Evolutionary conservation across 495 filamentous ascomycete species (phyloP).

Genomic region (Rhizodiscina lignyota): DNA sequence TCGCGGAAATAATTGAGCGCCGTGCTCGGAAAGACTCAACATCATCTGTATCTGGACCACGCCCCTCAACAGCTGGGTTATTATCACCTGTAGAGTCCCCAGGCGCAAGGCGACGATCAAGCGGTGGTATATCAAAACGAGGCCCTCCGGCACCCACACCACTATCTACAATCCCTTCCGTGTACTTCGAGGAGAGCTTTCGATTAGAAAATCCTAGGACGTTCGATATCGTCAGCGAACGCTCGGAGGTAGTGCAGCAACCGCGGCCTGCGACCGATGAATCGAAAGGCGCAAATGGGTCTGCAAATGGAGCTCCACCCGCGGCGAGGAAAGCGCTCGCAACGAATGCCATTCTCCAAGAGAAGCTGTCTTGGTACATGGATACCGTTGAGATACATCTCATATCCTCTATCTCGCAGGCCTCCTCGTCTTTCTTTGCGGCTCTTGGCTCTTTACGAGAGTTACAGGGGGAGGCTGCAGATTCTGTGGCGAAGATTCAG

Average conservation of each 20-base stretch:
- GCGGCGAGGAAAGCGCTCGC: slow-evolving; percentile 66
- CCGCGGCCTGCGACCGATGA: slow-evolving; percentile 38
- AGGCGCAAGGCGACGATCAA: slow-evolving; percentile 30
- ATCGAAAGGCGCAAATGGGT: slow-evolving; percentile 43
- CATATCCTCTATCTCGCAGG: slow-evolving; percentile 88
- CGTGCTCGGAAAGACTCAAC: slow-evolving; percentile 6
- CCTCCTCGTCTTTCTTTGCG: slow-evolving; percentile 91
- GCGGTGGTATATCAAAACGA: slow-evolving; percentile 32
- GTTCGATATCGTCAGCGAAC: slow-evolving; percentile 92
- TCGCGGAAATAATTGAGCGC: slow-evolving; percentile 26
- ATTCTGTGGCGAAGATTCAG: slow-evolving; percentile 79
- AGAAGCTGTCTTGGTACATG: slow-evolving; percentile 99
- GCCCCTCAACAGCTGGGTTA: slow-evolving; percentile 12
- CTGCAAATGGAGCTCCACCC: slow-evolving; percentile 32
- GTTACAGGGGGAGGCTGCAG: slow-evolving; percentile 79
- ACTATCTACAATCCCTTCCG: slow-evolving; percentile 73
- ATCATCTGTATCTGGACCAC: slow-evolving; percentile 6
- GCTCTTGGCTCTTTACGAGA: slow-evolving; percentile 82
- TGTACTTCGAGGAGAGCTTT: slow-evolving; percentile 94
- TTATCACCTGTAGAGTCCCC: slow-evolving; percentile 33
- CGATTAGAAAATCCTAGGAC: slow-evolving; percentile 91
- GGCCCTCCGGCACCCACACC: slow-evolving; percentile 55
- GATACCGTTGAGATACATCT: slow-evolving; percentile 96
- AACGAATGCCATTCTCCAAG: slow-evolving; percentile 96
- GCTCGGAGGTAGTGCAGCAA: slow-evolving; percentile 76